These are phyloP conservation scores for Tuber magnatum DNA, from an alignment of 495 filamentous ascomycete genomes.

Conservation along the genomic window DNA sequence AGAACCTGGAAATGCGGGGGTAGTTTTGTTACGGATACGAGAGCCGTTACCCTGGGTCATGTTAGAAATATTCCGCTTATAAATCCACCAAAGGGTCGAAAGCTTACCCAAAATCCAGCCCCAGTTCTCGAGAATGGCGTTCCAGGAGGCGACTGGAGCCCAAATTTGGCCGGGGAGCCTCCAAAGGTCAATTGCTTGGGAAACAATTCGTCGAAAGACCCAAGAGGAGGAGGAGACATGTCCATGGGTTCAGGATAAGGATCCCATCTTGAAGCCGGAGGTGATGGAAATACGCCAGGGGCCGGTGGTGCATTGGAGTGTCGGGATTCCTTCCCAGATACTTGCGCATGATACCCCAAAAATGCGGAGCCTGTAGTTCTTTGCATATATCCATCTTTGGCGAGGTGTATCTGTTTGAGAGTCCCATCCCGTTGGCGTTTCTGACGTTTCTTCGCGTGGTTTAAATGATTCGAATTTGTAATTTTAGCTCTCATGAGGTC, in stretches of 20 bases:
- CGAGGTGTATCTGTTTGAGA: background rate
- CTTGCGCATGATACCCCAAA: background rate
- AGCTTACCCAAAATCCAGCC: background rate
- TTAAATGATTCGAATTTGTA: background rate
- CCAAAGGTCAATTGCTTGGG: background rate
- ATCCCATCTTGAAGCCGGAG: background rate
- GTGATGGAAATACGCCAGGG: background rate
- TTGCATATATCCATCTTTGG: background rate
- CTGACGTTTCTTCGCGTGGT: background rate
- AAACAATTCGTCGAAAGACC: background rate
- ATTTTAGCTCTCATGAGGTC: slow-evolving; percentile 13
- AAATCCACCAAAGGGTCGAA: background rate
- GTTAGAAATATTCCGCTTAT: background rate
- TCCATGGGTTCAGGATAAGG: background rate
- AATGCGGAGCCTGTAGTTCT: background rate
- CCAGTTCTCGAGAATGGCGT: background rate
- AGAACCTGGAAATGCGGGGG: background rate
- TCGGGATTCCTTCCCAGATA: background rate
- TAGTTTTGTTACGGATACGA: background rate
- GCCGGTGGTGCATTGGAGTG: background rate
- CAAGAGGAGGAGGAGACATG: background rate
- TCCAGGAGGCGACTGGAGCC: background rate
- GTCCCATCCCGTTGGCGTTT: background rate
- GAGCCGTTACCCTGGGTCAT: background rate
- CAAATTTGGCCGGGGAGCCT: background rate